phyloP scores from a whole-genome alignment of 1,284 basidiomycete species.

The Melanopsichium pennsylvanicum region DNA sequence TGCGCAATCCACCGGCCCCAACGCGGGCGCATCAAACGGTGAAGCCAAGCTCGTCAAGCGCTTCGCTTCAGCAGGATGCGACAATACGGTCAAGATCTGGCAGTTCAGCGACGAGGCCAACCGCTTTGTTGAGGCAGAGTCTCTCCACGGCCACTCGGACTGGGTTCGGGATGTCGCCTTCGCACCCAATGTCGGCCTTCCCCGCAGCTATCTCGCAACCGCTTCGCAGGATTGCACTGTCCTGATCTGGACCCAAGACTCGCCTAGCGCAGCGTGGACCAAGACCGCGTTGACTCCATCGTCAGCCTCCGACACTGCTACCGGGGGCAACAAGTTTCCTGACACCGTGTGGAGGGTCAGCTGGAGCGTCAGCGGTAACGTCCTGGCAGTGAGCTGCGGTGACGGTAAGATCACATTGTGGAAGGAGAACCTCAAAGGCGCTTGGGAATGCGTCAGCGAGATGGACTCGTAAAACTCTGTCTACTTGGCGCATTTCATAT shows the following conservation, averaged over 20 bases:
- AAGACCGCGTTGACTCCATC: slow-evolving; percentile 83
- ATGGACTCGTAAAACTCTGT: slow-evolving; percentile 29
- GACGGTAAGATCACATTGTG: slow-evolving; percentile 97
- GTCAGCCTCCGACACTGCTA: slow-evolving; percentile 8
- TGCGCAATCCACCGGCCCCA: slow-evolving; percentile 35
- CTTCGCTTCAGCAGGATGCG: slow-evolving; percentile 94
- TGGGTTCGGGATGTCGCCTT: slow-evolving; percentile 98
- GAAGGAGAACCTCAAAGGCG: slow-evolving; percentile 94
- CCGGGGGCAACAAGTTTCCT: slow-evolving; percentile 53
- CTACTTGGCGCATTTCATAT: background rate
- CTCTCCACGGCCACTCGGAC: slow-evolving; percentile 75
- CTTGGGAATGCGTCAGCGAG: slow-evolving; percentile 86
- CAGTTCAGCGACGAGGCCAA: slow-evolving; percentile 70
- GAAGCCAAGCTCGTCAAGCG: slow-evolving; percentile 50
- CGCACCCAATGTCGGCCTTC: slow-evolving; percentile 94
- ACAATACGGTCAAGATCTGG: slow-evolving; percentile 96
- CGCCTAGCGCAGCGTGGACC: slow-evolving; percentile 80
- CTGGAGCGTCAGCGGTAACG: slow-evolving; percentile 95
- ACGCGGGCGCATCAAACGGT: slow-evolving; percentile 62
- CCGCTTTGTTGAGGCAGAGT: slow-evolving; percentile 58
- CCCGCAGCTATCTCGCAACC: slow-evolving; percentile 91
- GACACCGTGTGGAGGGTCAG: slow-evolving; percentile 87
- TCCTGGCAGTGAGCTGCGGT: slow-evolving; percentile 94
- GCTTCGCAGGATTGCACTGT: slow-evolving; percentile 89
- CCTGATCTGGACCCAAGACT: slow-evolving; percentile 90